Percentiles rank a stretch among this genome's conserved stretches.
Evolutionary conservation across 495 filamentous ascomycete species (phyloP).

Genomic region (Diplogelasinospora grovesii): DNA sequence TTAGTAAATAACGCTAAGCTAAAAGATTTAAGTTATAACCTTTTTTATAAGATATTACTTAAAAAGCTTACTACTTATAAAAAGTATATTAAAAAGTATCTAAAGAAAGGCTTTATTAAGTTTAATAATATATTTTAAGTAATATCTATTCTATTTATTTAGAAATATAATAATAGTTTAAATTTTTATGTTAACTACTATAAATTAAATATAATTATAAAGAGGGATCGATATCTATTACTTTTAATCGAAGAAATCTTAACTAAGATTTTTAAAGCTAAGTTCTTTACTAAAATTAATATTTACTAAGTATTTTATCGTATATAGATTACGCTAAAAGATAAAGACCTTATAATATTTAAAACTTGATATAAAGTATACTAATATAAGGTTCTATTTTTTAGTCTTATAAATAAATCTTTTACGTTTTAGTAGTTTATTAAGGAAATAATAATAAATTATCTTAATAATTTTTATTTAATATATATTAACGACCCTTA

Average conservation of each 20-base stretch:
- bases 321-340: too few relatives aligned
- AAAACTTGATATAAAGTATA: too few relatives aligned
- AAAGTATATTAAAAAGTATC: background rate
- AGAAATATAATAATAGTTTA: background rate
- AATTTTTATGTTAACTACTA: background rate
- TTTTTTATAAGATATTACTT: background rate
- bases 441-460: too few relatives aligned
- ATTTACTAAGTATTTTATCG: background rate
- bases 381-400: too few relatives aligned
- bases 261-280: background rate
- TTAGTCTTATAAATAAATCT: too few relatives aligned
- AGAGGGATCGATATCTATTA: background rate
- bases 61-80: background rate
- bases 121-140: background rate
- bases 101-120: conserved; percentile 1
- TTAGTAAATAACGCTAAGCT: too few relatives aligned
- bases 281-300: conserved; percentile 1
- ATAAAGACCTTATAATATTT: too few relatives aligned
- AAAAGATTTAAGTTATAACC: background rate
- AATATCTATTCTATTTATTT: background rate
- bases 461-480: too few relatives aligned
- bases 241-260: conserved; percentile 1
- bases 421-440: too few relatives aligned
- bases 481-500: too few relatives aligned
- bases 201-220: conserved; percentile 2